Base-by-base conservation (phyloP, 306 rosid genomes). In the Glycine latifolia region DNA sequence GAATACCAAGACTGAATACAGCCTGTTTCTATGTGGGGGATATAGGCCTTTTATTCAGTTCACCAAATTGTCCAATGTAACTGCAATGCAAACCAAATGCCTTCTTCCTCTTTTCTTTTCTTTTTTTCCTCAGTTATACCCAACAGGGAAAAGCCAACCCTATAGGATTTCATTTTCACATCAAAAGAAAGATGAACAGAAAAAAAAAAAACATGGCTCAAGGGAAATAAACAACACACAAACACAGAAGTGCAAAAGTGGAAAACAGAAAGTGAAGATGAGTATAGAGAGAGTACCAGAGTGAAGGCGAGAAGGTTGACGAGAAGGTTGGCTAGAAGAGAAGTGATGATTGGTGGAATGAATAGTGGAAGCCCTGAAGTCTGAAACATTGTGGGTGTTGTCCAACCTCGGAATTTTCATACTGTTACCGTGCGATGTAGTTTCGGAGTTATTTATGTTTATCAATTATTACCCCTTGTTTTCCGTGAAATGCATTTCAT, bases 241-340 rank as follows among this genome's bases (percentile, higher is more conserved):
- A 9, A 35, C 6, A 11, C 6, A 26, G n/a, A 58, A 79, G 67
- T 70, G 81, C 77, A 47, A 12, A 76, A 60, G 37, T 14, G 7
- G 54, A 75, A 0, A 2, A 39, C 44, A 14, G 9, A 82, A 12
- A 33, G 9, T 26, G 31, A 26, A 26, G 17, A 59, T 11, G 78
- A 77, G 49, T 50, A 44, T 10, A 3, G 1, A 3, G 4, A 3
- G 58, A 67, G 75, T 84, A 91, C 95, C 98, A 86, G 89, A 65
- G 87, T 82, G 90, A 91, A 90, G 77, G 54, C 91, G 67, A 58
- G 62, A 56, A 56, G 62, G 11, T 41, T 81, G 91, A 37, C 72
- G 85, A 87, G 90, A 83, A 56, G 62, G 11, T 41, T 81, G 91
- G 43, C 72, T 84, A 87, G 90, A 83, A 73, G 94, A 85, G 77